Evolutionary conservation across 2,329 filamentous ascomycete species (phyloP).

Genomic region (Scopulariopsis brevicaulis): DNA sequence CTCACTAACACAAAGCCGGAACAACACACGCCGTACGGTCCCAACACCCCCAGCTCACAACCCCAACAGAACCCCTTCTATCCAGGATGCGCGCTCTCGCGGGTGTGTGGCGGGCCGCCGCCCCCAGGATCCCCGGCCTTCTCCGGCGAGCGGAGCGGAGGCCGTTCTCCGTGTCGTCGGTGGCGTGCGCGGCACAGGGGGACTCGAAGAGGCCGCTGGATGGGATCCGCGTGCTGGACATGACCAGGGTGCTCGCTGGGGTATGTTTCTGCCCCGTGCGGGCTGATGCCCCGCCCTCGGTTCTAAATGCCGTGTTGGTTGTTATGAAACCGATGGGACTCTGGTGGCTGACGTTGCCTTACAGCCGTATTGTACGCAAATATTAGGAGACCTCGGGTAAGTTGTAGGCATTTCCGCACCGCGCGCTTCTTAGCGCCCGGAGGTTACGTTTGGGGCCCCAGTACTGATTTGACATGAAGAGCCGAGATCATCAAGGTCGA

Average conservation of each 20-base stretch:
- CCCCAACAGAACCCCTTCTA: not conserved
- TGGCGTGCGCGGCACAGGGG: not conserved
- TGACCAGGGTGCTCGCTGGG: constrained; percentile 91
- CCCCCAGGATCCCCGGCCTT: not conserved
- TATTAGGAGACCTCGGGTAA: constrained; percentile 90
- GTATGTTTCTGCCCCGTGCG: constrained; percentile 38
- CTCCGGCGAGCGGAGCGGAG: not conserved
- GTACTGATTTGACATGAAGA: constrained; percentile 28
- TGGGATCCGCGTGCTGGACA: constrained; percentile 83
- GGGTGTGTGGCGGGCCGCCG: not conserved
- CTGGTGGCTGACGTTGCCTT: constrained; percentile 6
- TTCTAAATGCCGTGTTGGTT: not conserved
- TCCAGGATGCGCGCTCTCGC: not conserved
- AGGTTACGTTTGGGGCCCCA: not conserved
- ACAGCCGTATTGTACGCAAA: constrained; percentile 95
- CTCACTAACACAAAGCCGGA: not conserved
- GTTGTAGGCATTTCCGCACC: constrained; percentile 12
- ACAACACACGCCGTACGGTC: not conserved
- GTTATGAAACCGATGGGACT: not conserved
- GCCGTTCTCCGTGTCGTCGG: constrained; percentile 1
- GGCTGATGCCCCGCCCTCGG: not conserved
- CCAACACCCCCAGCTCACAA: too few species aligned
- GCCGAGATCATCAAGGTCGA: constrained; percentile 97
- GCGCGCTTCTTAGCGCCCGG: not conserved
- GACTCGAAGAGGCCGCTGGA: constrained; percentile 50